Evolutionary conservation across 176 grass and related monocot genomes (phyloP).

Genomic region (Puccinellia tenuiflora): DNA sequence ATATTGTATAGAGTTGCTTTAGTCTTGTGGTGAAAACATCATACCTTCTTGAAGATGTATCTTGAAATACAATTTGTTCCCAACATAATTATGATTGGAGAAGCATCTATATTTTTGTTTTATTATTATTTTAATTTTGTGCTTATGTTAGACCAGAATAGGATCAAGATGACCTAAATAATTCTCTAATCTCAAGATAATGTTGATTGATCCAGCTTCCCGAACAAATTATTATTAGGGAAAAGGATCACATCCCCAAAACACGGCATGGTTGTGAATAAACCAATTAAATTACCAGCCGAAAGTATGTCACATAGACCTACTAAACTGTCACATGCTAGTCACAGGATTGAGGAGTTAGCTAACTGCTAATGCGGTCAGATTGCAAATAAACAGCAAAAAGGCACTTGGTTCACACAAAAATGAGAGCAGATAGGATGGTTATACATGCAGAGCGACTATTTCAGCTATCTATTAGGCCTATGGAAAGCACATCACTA

Average conservation of each 20-base stretch:
- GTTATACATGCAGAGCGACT: background rate
- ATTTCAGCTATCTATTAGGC: background rate
- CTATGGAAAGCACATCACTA: background rate
- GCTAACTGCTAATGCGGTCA: constrained; percentile 23
- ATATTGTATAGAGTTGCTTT: too few relatives aligned
- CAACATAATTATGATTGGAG: too few relatives aligned
- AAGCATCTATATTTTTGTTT: too few relatives aligned
- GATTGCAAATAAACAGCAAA: constrained; percentile 8
- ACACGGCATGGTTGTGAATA: constrained; percentile 11
- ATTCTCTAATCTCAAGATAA: too few relatives aligned
- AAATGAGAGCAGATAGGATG: background rate
- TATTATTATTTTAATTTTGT: too few relatives aligned
- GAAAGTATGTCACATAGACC: constrained; percentile 1
- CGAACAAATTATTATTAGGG: too few relatives aligned
- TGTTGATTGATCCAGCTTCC: too few relatives aligned
- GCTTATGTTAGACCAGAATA: too few relatives aligned
- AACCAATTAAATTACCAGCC: constrained; percentile 16
- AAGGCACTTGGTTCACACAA: background rate
- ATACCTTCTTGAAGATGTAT: too few relatives aligned
- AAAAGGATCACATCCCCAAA: background rate
- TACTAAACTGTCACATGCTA: background rate
- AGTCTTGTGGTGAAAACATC: too few relatives aligned
- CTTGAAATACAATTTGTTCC: too few relatives aligned
- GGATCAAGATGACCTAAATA: too few relatives aligned
- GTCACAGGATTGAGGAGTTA: background rate